A percentile compares a stretch with the other conserved stretches of the same genome.
Evolutionary conservation across 2,329 filamentous ascomycete genomes (phyloP).

Genomic region (Fusarium multiceps): DNA sequence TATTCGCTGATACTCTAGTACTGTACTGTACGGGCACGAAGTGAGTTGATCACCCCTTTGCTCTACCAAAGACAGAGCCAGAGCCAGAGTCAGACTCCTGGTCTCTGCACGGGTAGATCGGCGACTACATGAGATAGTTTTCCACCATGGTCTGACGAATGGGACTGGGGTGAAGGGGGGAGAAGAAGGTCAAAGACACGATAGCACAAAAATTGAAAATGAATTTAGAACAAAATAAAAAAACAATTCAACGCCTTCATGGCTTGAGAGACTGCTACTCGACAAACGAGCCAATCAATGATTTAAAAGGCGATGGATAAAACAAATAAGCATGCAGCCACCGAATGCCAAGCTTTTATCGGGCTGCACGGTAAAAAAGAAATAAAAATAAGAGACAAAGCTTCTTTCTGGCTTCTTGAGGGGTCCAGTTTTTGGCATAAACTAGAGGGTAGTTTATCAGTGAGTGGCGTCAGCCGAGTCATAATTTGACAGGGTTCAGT

Average conservation of each 20-base stretch:
- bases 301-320: slow-evolving; percentile 26
- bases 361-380: slow-evolving; percentile 45
- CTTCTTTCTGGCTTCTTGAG: slow-evolving; percentile 25
- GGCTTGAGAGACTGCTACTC: neutral
- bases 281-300: slow-evolving; percentile 20
- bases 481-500: slow-evolving; percentile 32
- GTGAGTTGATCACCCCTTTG: neutral
- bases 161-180: neutral
- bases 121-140: slow-evolving; percentile 2
- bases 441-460: slow-evolving; percentile 24
- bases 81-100: neutral
- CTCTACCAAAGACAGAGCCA: neutral
- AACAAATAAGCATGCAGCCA: slow-evolving; percentile 46
- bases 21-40: slow-evolving; percentile 1
- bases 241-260: neutral
- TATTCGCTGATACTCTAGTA: neutral
- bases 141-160: neutral
- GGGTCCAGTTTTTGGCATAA: neutral
- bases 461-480: slow-evolving; percentile 37
- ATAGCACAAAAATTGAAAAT: neutral
- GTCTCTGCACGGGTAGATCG: slow-evolving; percentile 29
- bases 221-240: neutral
- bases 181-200: slow-evolving; percentile 2
- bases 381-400: slow-evolving; percentile 36
- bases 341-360: slow-evolving; percentile 45